Base-by-base conservation (phyloP, 1,139 yeast species). In the Scheffersomyces illinoinensis region DNA sequence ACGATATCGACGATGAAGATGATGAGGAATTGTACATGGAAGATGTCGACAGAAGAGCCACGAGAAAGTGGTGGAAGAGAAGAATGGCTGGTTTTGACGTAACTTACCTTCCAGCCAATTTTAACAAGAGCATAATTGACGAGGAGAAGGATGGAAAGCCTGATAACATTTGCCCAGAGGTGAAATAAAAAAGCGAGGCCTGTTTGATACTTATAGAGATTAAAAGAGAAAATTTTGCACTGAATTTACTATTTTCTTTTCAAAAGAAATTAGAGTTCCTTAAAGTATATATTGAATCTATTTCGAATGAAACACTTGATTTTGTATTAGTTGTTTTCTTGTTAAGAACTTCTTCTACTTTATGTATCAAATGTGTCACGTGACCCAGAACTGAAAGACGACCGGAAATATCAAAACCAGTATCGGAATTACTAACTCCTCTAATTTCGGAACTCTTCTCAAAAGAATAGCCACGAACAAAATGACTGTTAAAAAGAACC, bases 41-140 rank as follows among this genome's bases (percentile, higher is more conserved):
- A 62, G 84, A 79, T 55, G 71, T 79, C 21, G 75, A 73, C 60
- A 72, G 73, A 23, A 74, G 75, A 43, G 82, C 78, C 51, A 71
- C 73, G 17, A 73, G 69, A 57, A 74, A 74, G 61, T 80, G 84
- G 84, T 83, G 86, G 86, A 73, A 75, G 53, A 72, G 70, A 56
- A 68, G 87, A 61, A 78, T 82, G 82, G 51, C 51, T 20, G 51
- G 51, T 48, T 48, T 48, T 24, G 51, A 48, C 6, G 14, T 20
- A 26, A 17, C 51, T n/a, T 48, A 48, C 24, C 24, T 48, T 6
- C 51, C 51, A 10, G 51, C 51, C 51, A 48, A 48, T 7, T 48
- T 48, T 3, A 48, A 20, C 43, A 33, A 33, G 43, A 14, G 17
- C 14, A 33, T 33, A 4, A 10, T 33, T 33, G 43, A 33, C 3